These are phyloP conservation scores for Calocybe cyanea DNA, from an alignment of 768 basidiomycete species.

Conservation along the genomic window DNA sequence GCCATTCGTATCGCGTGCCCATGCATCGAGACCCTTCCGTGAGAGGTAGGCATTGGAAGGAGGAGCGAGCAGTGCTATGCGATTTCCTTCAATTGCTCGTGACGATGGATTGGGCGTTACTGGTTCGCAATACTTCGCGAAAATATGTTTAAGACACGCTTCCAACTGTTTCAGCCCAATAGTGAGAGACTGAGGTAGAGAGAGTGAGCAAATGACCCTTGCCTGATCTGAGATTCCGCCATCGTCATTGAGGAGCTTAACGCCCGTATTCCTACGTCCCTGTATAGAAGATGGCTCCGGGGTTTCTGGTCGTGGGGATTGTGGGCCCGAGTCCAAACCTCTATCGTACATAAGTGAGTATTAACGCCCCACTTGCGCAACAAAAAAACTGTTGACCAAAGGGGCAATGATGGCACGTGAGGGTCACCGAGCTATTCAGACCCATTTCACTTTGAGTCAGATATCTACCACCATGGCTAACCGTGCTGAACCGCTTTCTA, in stretches of 20 bases:
- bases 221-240: slow-evolving; percentile 67
- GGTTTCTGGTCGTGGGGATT: slow-evolving; percentile 54
- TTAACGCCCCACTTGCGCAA: too few relatives aligned
- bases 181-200: not conserved
- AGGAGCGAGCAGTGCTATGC: slow-evolving; percentile 38
- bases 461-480: slow-evolving; percentile 24
- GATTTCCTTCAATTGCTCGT: slow-evolving; percentile 20
- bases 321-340: slow-evolving; percentile 24
- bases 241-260: slow-evolving; percentile 66
- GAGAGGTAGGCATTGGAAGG: slow-evolving; percentile 56
- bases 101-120: slow-evolving; percentile 18
- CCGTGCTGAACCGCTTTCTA: slow-evolving; percentile 74
- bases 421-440: too few relatives aligned
- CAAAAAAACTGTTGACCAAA: slow-evolving; percentile 1
- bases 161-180: slow-evolving; percentile 49
- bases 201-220: slow-evolving; percentile 11
- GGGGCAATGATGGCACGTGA: slow-evolving; percentile 3
- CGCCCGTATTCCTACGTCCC: slow-evolving; percentile 50
- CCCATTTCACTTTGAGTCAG: too few relatives aligned
- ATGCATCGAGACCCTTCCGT: slow-evolving; percentile 61
- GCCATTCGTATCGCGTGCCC: slow-evolving; percentile 83
- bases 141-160: slow-evolving; percentile 69
- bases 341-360: not conserved
- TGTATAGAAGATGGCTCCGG: slow-evolving; percentile 61
- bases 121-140: slow-evolving; percentile 72